Evolutionary conservation across 176 grass and related monocot species (phyloP).

Genomic region (Ampelocalamus luodianensis): DNA sequence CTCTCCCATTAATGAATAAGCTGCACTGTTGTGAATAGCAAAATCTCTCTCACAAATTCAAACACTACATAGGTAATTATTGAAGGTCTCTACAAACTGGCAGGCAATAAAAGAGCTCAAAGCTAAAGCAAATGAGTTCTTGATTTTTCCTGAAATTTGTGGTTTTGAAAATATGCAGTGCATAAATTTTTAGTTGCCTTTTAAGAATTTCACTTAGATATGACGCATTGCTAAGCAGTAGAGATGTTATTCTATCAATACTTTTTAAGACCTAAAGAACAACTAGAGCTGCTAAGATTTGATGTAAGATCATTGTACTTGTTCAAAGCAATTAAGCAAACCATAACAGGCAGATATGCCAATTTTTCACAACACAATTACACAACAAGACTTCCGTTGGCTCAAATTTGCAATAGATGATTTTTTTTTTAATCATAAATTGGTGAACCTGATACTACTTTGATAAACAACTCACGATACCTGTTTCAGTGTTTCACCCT

Average conservation of each 20-base stretch:
- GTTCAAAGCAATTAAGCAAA: neutral
- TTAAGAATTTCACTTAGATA: neutral
- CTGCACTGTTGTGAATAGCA: too few species aligned
- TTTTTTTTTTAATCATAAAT: neutral
- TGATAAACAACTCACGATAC: neutral
- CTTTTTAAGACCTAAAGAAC: neutral
- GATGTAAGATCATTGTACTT: neutral
- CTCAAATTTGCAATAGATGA: neutral
- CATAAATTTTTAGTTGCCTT: neutral
- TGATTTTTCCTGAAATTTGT: slow-evolving; percentile 4
- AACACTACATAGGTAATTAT: neutral
- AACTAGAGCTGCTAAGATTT: neutral
- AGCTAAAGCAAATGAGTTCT: neutral
- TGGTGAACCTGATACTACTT: neutral
- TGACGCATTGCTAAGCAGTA: neutral
- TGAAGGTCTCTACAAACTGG: neutral
- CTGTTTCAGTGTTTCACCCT: neutral
- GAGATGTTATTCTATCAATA: neutral
- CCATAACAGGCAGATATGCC: neutral
- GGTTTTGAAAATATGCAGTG: slow-evolving; percentile 10
- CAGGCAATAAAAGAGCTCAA: neutral
- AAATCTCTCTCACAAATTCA: too few species aligned
- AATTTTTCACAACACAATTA: neutral
- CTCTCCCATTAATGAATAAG: too few species aligned
- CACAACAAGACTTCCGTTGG: neutral